Evolutionary conservation across 2,329 filamentous ascomycete genomes (phyloP).

Genomic region (Colletotrichum eremochloae): DNA sequence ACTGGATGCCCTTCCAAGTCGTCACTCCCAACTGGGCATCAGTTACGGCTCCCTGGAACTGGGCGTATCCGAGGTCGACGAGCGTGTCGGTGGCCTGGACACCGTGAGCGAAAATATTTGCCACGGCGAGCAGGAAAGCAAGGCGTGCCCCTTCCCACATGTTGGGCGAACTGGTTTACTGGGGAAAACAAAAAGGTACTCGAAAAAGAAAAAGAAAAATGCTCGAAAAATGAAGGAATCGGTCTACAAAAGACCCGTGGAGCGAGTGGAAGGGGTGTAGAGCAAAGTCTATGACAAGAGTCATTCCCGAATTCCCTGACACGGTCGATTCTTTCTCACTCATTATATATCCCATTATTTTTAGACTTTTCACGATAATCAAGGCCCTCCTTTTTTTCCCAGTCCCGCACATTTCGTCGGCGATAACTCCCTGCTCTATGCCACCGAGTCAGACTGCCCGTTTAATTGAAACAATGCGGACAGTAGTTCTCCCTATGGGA

Average conservation of each 20-base stretch:
- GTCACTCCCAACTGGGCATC: slow-evolving; percentile 66
- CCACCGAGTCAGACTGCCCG: background rate
- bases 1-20: slow-evolving; percentile 82
- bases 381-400: background rate
- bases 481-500: background rate
- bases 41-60: slow-evolving; percentile 66
- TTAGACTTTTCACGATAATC: background rate
- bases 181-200: background rate
- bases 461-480: slow-evolving; percentile 7
- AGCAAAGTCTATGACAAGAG: background rate
- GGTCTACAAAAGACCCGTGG: slow-evolving; percentile 2
- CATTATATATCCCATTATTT: background rate
- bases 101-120: slow-evolving; percentile 7
- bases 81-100: slow-evolving; percentile 47
- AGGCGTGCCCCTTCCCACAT: slow-evolving; percentile 33
- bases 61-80: slow-evolving; percentile 76
- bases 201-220: background rate
- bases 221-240: slow-evolving; percentile 13
- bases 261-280: slow-evolving; percentile 26
- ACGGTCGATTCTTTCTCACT: background rate
- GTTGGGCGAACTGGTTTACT: background rate
- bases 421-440: no score
- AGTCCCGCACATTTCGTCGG: no score
- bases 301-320: background rate
- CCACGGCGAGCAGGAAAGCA: slow-evolving; percentile 12